Percentiles rank a stretch among this genome's conserved stretches.
Evolutionary conservation across 495 filamentous ascomycete species (phyloP).

Genomic region (Daldinia loculata): DNA sequence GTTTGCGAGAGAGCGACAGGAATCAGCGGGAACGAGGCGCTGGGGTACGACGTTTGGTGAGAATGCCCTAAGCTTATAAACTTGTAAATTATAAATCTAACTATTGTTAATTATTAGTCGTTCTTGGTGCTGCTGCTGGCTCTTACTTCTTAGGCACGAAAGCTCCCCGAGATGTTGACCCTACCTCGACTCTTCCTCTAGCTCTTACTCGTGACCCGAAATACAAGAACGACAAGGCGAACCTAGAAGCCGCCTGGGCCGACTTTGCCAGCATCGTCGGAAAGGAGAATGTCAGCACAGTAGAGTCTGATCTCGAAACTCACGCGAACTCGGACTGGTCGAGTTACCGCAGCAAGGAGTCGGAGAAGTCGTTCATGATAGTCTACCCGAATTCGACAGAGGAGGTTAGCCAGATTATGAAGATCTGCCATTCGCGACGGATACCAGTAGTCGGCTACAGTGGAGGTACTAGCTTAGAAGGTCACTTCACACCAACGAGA

Average conservation of each 20-base stretch:
- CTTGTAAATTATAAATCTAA: slow-evolving; percentile 20
- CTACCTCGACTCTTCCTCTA: slow-evolving; percentile 78
- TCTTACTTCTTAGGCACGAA: slow-evolving; percentile 78
- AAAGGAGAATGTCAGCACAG: slow-evolving; percentile 82
- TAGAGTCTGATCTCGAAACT: slow-evolving; percentile 67
- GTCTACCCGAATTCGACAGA: slow-evolving; percentile 72
- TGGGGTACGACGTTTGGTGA: slow-evolving; percentile 72
- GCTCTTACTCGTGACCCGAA: slow-evolving; percentile 63
- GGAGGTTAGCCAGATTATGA: slow-evolving; percentile 76
- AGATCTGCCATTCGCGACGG: slow-evolving; percentile 71
- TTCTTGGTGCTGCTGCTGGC: slow-evolving; percentile 67
- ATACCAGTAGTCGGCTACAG: slow-evolving; percentile 81
- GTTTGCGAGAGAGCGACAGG: slow-evolving; percentile 65
- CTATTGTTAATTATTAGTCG: slow-evolving; percentile 44
- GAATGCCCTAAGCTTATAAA: slow-evolving; percentile 15
- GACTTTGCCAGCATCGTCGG: slow-evolving; percentile 90
- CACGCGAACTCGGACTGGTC: slow-evolving; percentile 93
- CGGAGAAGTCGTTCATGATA: slow-evolving; percentile 64
- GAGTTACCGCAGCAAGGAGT: slow-evolving; percentile 68
- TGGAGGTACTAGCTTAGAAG: slow-evolving; percentile 82
- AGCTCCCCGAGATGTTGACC: slow-evolving; percentile 65
- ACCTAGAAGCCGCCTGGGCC: slow-evolving; percentile 91
- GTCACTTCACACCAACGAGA: slow-evolving; percentile 77
- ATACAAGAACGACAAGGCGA: slow-evolving; percentile 75
- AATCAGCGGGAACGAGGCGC: slow-evolving; percentile 63